These are phyloP conservation scores for Microdochium paspali DNA, from an alignment of 2,329 filamentous ascomycete genomes.

Conservation along the genomic window DNA sequence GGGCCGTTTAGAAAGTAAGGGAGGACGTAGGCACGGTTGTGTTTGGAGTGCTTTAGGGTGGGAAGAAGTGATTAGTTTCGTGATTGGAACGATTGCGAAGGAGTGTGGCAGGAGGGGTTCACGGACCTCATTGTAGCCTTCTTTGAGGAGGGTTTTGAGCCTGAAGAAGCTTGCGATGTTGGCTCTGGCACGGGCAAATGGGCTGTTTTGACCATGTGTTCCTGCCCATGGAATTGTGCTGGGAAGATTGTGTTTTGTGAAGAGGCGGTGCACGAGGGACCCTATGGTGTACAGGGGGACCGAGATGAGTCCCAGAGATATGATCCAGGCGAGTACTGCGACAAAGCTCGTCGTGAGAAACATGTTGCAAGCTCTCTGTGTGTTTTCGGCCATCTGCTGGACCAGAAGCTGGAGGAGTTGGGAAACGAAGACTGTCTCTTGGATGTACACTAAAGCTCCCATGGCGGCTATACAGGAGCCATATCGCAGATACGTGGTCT, in stretches of 20 bases:
- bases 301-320: neutral
- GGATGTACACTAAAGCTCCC: too few species aligned
- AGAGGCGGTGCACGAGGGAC: conserved; percentile 14
- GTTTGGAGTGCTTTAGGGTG: conserved; percentile 18
- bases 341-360: neutral
- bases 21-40: conserved; percentile 16
- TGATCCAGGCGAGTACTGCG: neutral
- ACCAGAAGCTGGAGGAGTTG: too few species aligned
- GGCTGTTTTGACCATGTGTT: conserved; percentile 3
- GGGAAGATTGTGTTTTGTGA: conserved; percentile 14
- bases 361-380: too few species aligned
- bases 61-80: too few species aligned
- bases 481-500: too few species aligned
- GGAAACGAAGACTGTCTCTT: too few species aligned
- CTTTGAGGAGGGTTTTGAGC: conserved; percentile 15
- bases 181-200: conserved; percentile 11
- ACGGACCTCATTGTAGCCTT: conserved; percentile 18
- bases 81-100: neutral
- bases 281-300: conserved; percentile 5
- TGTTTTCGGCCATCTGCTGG: too few species aligned
- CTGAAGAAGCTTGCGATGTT: conserved; percentile 15
- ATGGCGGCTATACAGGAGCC: too few species aligned
- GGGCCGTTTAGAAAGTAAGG: conserved; percentile 22
- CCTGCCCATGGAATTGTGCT: conserved; percentile 16
- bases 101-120: neutral